These are phyloP conservation scores for Chalciporus piperatus DNA, from an alignment of 768 basidiomycete genomes.

Conservation along the genomic window DNA sequence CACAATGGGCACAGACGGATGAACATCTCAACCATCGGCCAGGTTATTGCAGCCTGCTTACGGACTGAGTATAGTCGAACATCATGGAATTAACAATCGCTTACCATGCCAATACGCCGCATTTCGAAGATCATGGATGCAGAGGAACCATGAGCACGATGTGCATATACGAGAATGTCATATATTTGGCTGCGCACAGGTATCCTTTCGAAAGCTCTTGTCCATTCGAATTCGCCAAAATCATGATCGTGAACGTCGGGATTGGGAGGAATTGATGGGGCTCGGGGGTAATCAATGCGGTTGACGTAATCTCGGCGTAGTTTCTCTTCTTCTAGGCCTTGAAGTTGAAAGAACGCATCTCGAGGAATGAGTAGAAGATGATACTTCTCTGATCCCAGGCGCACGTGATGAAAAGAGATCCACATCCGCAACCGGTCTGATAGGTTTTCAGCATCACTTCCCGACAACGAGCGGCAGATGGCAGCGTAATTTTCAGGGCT, in stretches of 20 bases:
- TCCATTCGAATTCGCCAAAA: slow-evolving; percentile 31
- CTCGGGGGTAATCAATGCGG: slow-evolving; percentile 30
- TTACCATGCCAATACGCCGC: slow-evolving; percentile 57
- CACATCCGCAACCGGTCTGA: slow-evolving; percentile 49
- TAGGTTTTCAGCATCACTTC: slow-evolving; percentile 28
- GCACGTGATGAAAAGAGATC: slow-evolving; percentile 58
- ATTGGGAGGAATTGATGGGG: slow-evolving; percentile 16
- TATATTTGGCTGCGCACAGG: slow-evolving; percentile 68
- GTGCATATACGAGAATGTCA: slow-evolving; percentile 65
- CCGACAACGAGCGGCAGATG: slow-evolving; percentile 47
- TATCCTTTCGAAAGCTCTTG: slow-evolving; percentile 52
- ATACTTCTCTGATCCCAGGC: slow-evolving; percentile 56
- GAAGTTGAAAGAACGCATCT: slow-evolving; percentile 54
- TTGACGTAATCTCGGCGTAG: slow-evolving; percentile 46
- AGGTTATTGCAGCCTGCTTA: slow-evolving; percentile 62
- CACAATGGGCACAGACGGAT: slow-evolving; percentile 57
- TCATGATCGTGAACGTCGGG: slow-evolving; percentile 17
- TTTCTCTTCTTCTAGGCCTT: slow-evolving; percentile 48
- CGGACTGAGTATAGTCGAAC: slow-evolving; percentile 4
- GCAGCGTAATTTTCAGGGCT: slow-evolving; percentile 52
- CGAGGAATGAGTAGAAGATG: slow-evolving; percentile 58
- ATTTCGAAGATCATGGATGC: slow-evolving; percentile 55
- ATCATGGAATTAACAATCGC: slow-evolving; percentile 21
- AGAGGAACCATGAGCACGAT: slow-evolving; percentile 55
- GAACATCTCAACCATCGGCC: slow-evolving; percentile 74